Evolutionary conservation across 805 yeast species (phyloP).

Genomic region (Starmerella scarabaei): DNA sequence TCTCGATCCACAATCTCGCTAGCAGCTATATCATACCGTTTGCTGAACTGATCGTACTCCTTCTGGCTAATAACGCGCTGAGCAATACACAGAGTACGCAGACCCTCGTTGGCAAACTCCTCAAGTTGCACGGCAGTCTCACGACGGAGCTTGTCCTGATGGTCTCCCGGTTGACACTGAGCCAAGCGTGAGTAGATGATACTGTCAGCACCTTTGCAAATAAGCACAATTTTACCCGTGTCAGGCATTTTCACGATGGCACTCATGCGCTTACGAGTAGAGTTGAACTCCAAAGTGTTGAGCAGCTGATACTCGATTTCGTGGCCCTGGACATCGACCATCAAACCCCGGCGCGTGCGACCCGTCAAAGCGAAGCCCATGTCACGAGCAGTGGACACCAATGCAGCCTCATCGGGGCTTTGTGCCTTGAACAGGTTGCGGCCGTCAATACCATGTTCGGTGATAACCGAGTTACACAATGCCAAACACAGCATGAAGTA

Average conservation of each 20-base stretch:
- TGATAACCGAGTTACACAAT: constrained; percentile 65
- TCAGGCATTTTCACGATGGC: constrained; percentile 39
- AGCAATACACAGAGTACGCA: constrained; percentile 67
- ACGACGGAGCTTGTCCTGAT: constrained; percentile 36
- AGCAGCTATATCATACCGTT: constrained; percentile 44
- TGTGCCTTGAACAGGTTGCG: constrained; percentile 59
- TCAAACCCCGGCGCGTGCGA: constrained; percentile 40
- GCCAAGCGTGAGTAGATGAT: constrained; percentile 47
- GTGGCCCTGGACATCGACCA: constrained; percentile 37
- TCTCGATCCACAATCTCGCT: constrained; percentile 51
- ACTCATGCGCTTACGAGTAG: constrained; percentile 71
- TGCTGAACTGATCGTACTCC: constrained; percentile 43
- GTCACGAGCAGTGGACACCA: constrained; percentile 67
- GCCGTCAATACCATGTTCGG: constrained; percentile 34
- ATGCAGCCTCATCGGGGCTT: constrained; percentile 75
- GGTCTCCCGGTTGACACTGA: constrained; percentile 19
- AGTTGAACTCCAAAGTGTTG: constrained; percentile 54
- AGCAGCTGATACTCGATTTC: constrained; percentile 39
- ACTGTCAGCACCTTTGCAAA: constrained; percentile 69
- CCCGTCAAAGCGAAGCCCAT: constrained; percentile 55
- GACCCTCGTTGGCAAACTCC: constrained; percentile 66
- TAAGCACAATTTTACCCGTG: constrained; percentile 32
- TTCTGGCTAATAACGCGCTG: constrained; percentile 38
- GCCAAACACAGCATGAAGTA: constrained; percentile 61
- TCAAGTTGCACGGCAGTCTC: constrained; percentile 60